phyloP scores from a whole-genome alignment of 208 protist genomes.

The Naegleria gruberi region DNA sequence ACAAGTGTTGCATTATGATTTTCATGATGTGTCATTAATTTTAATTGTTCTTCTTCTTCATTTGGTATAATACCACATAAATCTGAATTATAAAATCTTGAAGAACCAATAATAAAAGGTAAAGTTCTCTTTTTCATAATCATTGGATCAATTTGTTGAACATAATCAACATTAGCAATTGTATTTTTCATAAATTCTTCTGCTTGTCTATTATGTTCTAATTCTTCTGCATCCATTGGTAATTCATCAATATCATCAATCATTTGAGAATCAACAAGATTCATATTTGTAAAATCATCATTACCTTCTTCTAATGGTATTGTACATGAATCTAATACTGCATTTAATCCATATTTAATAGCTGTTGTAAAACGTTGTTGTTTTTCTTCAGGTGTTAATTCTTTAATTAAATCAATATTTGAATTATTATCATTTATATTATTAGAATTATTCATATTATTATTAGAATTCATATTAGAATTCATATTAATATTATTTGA shows the following conservation, averaged over 20 bases:
- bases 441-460: not conserved
- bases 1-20: not conserved
- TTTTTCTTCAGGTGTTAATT: not conserved
- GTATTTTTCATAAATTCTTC: not conserved
- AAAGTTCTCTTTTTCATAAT: slow-evolving; percentile 4
- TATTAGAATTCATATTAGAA: not conserved
- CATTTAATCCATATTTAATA: slow-evolving; percentile 1
- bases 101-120: slow-evolving; percentile 6
- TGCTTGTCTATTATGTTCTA: not conserved
- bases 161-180: not conserved
- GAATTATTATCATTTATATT: not conserved
- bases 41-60: not conserved
- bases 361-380: not conserved
- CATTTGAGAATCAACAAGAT: not conserved
- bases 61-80: not conserved
- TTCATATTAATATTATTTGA: not conserved
- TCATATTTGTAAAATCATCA: not conserved
- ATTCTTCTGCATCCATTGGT: not conserved
- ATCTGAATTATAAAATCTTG: not conserved
- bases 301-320: not conserved
- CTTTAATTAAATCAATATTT: not conserved
- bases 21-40: not conserved
- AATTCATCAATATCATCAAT: not conserved
- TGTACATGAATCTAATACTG: not conserved
- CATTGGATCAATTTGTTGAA: not conserved